Conservation (phyloP, 2,329 filamentous ascomycete genomes). For the Scedosporium aurantiacum region DNA sequence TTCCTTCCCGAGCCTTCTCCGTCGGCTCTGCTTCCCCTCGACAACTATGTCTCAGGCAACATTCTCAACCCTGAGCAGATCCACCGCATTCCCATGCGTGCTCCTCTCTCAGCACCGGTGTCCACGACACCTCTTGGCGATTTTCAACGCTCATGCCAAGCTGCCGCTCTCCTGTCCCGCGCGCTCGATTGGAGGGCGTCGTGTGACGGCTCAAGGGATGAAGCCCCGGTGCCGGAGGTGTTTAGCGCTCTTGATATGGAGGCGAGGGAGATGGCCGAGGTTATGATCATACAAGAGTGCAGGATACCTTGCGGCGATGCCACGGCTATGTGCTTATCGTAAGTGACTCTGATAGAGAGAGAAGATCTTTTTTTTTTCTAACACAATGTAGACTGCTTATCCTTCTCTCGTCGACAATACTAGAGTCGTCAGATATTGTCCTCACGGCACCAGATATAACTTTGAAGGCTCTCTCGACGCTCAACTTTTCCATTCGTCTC, state of each 20-base stretch:
- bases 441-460: conserved; percentile 17
- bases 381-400: conserved; percentile 17
- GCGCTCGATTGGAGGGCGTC: conserved; percentile 16
- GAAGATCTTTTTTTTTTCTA: background rate
- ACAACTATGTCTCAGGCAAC: conserved; percentile 22
- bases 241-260: conserved; percentile 22
- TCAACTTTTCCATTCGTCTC: conserved; percentile 25
- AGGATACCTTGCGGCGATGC: conserved; percentile 25
- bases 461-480: conserved; percentile 23
- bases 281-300: conserved; percentile 21
- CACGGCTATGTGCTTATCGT: conserved; percentile 24
- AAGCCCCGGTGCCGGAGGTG: conserved; percentile 13
- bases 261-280: conserved; percentile 20
- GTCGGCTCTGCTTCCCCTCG: conserved; percentile 23
- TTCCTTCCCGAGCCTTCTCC: conserved; percentile 25
- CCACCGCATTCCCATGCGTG: conserved; percentile 14
- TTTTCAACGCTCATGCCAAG: conserved; percentile 24
- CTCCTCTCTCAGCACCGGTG: conserved; percentile 17
- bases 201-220: conserved; percentile 10
- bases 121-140: conserved; percentile 20
- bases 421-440: conserved; percentile 15
- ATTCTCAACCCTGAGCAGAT: conserved; percentile 11
- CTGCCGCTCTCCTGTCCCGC: conserved; percentile 22
- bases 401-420: conserved; percentile 22
- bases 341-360: conserved; percentile 7